Evolutionary conservation across 345 rosid genomes (phyloP).

Genomic region (Brassica cretica): DNA sequence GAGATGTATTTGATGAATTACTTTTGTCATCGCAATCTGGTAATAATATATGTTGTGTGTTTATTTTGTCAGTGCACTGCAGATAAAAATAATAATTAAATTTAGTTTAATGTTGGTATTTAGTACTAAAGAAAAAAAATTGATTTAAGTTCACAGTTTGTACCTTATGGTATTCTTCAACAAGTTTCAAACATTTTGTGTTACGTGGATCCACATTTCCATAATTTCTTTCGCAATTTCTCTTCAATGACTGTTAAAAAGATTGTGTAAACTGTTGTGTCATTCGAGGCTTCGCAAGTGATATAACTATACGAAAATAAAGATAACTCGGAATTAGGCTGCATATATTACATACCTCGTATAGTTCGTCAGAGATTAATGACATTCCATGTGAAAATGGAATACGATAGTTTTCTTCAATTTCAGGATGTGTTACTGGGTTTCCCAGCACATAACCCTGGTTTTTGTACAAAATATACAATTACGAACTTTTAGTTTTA

Average conservation of each 20-base stretch:
- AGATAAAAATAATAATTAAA: neutral
- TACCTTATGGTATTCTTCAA: conserved; percentile 22
- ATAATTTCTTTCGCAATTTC: conserved; percentile 8
- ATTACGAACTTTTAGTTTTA: neutral
- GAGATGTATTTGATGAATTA: neutral
- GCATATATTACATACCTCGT: conserved; percentile 39
- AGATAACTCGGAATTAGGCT: neutral
- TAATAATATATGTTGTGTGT: neutral
- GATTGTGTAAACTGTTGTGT: neutral
- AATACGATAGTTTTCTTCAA: conserved; percentile 45
- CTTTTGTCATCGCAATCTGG: conserved; percentile 25
- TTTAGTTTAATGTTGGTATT: neutral
- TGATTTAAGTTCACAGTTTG: neutral
- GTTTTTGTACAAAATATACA: neutral
- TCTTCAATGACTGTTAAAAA: conserved; percentile 19
- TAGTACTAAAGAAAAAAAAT: neutral
- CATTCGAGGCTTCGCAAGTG: neutral
- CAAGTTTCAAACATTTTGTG: conserved; percentile 10
- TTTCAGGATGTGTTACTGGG: conserved; percentile 33
- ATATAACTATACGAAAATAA: neutral
- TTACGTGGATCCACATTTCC: conserved; percentile 9
- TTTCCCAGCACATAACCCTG: conserved; percentile 59
- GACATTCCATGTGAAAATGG: conserved; percentile 49
- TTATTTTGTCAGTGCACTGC: conserved; percentile 16
- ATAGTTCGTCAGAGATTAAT: conserved; percentile 55